A percentile compares a stretch with the other conserved stretches of the same genome.
These are phyloP conservation scores for Citrus maxima DNA, from an alignment of 345 rosid genomes.

Conservation along the genomic window DNA sequence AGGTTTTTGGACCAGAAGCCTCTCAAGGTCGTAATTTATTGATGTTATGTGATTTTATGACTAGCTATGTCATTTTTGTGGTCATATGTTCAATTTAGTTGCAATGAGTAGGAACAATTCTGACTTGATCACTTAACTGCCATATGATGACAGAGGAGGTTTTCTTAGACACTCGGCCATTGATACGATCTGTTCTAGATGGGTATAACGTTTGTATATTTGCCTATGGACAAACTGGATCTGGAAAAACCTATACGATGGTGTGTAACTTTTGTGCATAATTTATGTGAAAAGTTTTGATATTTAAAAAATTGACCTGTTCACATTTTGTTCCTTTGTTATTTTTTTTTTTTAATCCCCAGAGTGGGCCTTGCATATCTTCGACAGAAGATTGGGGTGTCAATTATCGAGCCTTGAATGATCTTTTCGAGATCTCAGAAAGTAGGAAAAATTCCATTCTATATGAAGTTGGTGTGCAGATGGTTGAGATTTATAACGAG, in stretches of 20 bases:
- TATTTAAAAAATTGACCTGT: constrained; percentile 4
- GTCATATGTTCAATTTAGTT: constrained; percentile 1
- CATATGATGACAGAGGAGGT: constrained; percentile 67
- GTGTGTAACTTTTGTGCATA: constrained; percentile 31
- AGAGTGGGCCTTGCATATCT: constrained; percentile 85
- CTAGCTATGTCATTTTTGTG: constrained; percentile 1
- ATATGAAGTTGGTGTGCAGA: constrained; percentile 95
- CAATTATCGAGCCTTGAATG: constrained; percentile 86
- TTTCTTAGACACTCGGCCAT: constrained; percentile 81
- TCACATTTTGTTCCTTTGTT: constrained; percentile 1
- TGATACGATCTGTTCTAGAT: constrained; percentile 92
- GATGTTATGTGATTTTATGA: background rate
- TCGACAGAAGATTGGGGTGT: constrained; percentile 97
- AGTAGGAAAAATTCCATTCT: constrained; percentile 55
- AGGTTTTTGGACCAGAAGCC: constrained; percentile 75
- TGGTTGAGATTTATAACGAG: constrained; percentile 97
- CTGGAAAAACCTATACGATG: constrained; percentile 99
- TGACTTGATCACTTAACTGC: background rate
- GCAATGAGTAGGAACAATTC: background rate
- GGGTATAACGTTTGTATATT: constrained; percentile 96
- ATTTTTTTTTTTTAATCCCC: constrained; percentile 12
- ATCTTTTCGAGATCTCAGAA: constrained; percentile 84
- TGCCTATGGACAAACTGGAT: constrained; percentile 99
- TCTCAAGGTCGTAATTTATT: constrained; percentile 64
- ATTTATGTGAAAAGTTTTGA: constrained; percentile 7